phyloP scores from a whole-genome alignment of 2,329 filamentous ascomycete genomes.

The Aspergillus proliferans region DNA sequence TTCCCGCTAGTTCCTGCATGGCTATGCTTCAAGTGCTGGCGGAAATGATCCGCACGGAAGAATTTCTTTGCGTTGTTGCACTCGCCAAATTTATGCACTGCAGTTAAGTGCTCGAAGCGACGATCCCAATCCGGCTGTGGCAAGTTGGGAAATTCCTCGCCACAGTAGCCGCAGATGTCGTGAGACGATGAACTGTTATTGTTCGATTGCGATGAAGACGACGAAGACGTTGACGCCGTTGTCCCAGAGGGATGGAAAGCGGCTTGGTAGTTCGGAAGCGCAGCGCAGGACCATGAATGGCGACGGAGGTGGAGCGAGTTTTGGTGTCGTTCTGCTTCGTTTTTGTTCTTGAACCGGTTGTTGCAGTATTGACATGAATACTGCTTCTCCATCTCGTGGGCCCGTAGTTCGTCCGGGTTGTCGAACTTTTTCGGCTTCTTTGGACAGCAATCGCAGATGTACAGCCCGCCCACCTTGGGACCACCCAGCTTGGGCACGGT shows the following conservation, averaged over 20 bases:
- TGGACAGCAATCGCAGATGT: constrained; percentile 88
- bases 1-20: constrained; percentile 94
- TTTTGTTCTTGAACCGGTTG: constrained; percentile 98
- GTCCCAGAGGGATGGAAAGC: constrained; percentile 65
- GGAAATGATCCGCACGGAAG: constrained; percentile 93
- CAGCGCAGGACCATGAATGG: constrained; percentile 95
- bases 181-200: constrained; percentile 30
- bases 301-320: constrained; percentile 88
- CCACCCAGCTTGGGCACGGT: constrained; percentile 28
- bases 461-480: constrained; percentile 51
- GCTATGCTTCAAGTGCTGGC: constrained; percentile 96
- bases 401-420: constrained; percentile 72
- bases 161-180: constrained; percentile 92
- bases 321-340: constrained; percentile 92
- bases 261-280: constrained; percentile 66
- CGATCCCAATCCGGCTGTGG: constrained; percentile 81
- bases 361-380: constrained; percentile 89
- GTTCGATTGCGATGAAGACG: constrained; percentile 24
- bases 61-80: constrained; percentile 99
- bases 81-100: constrained; percentile 92
- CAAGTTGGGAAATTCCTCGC: constrained; percentile 73
- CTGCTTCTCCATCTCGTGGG: constrained; percentile 91
- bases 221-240: constrained; percentile 45
- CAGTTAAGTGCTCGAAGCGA: constrained; percentile 78
- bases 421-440: constrained; percentile 98